Evolutionary conservation across 768 basidiomycete genomes (phyloP).

Genomic region (Gloeophyllum trabeum): DNA sequence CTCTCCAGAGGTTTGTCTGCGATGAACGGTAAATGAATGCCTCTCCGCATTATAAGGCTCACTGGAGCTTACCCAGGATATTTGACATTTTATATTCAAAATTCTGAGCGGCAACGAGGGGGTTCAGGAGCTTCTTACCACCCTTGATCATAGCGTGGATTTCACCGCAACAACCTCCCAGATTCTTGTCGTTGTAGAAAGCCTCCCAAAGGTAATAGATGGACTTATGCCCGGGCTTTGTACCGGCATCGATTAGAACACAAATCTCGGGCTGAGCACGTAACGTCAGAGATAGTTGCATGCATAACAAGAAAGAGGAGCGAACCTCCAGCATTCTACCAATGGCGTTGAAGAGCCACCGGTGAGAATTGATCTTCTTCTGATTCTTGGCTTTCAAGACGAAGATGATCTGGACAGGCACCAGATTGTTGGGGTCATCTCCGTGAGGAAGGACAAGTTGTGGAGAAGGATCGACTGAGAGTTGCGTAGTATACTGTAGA

Average conservation of each 20-base stretch:
- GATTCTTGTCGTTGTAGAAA: slow-evolving; percentile 67
- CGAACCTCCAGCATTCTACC: slow-evolving; percentile 66
- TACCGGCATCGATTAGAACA: slow-evolving; percentile 90
- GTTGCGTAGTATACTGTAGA: slow-evolving; percentile 85
- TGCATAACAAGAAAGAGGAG: slow-evolving; percentile 7
- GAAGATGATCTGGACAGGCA: slow-evolving; percentile 87
- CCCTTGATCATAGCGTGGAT: slow-evolving; percentile 96
- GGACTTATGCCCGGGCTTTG: slow-evolving; percentile 92
- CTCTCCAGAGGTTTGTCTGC: slow-evolving; percentile 90
- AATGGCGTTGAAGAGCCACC: slow-evolving; percentile 94
- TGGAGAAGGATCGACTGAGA: slow-evolving; percentile 86
- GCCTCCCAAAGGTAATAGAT: slow-evolving; percentile 95
- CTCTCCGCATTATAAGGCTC: not conserved
- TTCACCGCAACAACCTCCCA: slow-evolving; percentile 89
- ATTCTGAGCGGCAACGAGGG: slow-evolving; percentile 89
- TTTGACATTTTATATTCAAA: slow-evolving; percentile 99
- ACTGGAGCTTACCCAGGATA: slow-evolving; percentile 55
- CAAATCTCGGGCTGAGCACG: slow-evolving; percentile 71
- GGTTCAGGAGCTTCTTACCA: slow-evolving; percentile 85
- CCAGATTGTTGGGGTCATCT: slow-evolving; percentile 85
- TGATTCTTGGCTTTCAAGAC: slow-evolving; percentile 90
- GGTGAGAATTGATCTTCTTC: slow-evolving; percentile 93
- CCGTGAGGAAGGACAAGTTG: slow-evolving; percentile 85
- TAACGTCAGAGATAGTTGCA: not conserved
- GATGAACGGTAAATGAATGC: not conserved